Conservation (phyloP, 1,139 yeast genomes). For the Magnusiomyces fungicola region DNA sequence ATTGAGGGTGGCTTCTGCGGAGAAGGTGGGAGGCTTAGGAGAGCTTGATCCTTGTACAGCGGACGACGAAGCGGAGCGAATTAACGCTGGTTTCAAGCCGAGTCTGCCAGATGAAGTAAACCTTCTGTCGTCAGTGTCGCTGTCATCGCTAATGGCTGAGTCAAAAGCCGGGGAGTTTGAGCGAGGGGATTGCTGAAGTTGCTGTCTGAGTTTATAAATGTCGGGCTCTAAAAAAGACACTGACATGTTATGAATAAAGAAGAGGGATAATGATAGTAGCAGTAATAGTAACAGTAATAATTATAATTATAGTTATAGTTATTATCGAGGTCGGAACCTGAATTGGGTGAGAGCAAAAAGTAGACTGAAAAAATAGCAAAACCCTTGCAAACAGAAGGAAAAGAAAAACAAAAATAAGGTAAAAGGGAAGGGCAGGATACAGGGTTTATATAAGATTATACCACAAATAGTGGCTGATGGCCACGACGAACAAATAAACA, state of each 20-base stretch:
- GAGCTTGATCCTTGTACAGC: background rate
- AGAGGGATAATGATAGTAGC: no score
- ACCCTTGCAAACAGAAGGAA: no score
- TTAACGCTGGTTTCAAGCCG: background rate
- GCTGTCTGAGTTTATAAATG: constrained; percentile 5
- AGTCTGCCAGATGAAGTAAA: no score
- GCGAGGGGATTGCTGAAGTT: background rate
- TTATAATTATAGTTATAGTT: no score
- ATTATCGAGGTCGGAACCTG: no score
- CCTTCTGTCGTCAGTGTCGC: background rate
- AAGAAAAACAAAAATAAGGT: background rate
- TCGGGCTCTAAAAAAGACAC: constrained; percentile 13
- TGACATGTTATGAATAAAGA: no score
- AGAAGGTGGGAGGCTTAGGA: background rate
- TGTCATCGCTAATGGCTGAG: background rate
- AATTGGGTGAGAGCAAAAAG: no score
- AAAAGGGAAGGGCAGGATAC: background rate
- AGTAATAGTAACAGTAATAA: no score
- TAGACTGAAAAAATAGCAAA: no score
- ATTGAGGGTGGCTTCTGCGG: background rate
- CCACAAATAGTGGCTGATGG: no score
- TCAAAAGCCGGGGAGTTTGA: background rate
- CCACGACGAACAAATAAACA: no score
- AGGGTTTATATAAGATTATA: no score
- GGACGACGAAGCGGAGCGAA: background rate